Percentiles rank a stretch among this genome's conserved stretches.
Evolutionary conservation across 164 flowering plant genomes (phyloP).

Genomic region (Kalanchoe fedtschenkoi): DNA sequence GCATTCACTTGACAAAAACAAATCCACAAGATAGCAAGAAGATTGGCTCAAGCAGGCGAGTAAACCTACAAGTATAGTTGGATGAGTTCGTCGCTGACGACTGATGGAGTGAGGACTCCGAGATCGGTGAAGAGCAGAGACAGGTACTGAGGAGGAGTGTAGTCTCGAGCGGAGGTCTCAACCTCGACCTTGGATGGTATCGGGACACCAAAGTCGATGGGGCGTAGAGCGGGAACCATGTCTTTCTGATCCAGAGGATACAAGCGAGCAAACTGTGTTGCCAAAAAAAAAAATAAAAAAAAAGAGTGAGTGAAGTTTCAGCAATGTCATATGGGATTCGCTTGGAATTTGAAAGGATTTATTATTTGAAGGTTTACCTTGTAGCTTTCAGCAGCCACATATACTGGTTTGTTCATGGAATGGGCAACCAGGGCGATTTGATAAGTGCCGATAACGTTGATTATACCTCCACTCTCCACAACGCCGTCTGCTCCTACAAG

Average conservation of each 20-base stretch:
- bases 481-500: conserved; percentile 97
- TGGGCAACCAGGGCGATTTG: conserved; percentile 92
- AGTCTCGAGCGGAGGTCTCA: conserved; percentile 90
- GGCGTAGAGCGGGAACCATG: conserved; percentile 77
- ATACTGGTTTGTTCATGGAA: conserved; percentile 89
- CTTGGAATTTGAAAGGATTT: not conserved
- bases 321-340: too few relatives aligned
- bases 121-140: conserved; percentile 90
- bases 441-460: conserved; percentile 98
- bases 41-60: too few relatives aligned
- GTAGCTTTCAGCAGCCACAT: conserved; percentile 98
- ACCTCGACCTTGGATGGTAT: conserved; percentile 85
- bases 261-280: conserved; percentile 84
- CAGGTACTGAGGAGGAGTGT: conserved; percentile 93
- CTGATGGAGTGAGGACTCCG: conserved; percentile 92
- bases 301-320: not conserved
- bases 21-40: too few relatives aligned
- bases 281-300: not conserved
- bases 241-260: conserved; percentile 96
- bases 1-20: too few relatives aligned
- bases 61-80: conserved; percentile 59
- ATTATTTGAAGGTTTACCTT: conserved; percentile 36
- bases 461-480: conserved; percentile 95
- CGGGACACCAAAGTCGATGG: conserved; percentile 92
- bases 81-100: conserved; percentile 95